Evolutionary conservation across 208 protist species (phyloP).

Genomic region (Acanthamoeba castellanii): DNA sequence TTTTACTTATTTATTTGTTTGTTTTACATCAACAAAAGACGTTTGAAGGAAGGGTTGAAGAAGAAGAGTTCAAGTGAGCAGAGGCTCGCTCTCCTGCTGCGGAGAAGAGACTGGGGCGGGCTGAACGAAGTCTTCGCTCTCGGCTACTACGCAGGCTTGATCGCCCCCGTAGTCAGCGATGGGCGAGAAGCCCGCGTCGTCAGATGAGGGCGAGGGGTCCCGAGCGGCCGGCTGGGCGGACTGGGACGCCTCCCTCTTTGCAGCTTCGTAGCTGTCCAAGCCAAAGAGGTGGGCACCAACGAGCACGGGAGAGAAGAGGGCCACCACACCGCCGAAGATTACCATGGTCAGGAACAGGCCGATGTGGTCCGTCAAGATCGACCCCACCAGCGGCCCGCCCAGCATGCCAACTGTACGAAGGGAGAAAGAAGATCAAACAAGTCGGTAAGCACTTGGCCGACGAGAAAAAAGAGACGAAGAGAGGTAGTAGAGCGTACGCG

Average conservation of each 20-base stretch:
- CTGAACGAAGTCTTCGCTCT: background rate
- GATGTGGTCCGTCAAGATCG: conserved; percentile 5
- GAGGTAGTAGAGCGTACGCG: background rate
- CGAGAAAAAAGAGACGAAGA: background rate
- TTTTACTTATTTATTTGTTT: too few relatives aligned
- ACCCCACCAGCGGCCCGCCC: background rate
- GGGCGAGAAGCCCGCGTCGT: background rate
- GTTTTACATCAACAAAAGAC: background rate
- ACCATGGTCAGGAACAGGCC: conserved; percentile 14
- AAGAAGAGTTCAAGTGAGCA: background rate
- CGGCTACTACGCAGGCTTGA: too few relatives aligned
- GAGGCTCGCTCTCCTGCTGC: background rate
- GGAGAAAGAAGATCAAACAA: too few relatives aligned
- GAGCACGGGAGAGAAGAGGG: background rate
- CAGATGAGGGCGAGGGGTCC: too few relatives aligned
- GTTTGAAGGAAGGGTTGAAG: background rate
- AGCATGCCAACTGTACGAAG: background rate
- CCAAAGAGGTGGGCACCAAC: background rate
- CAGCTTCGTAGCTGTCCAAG: background rate
- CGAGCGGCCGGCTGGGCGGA: background rate
- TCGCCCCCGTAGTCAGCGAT: too few relatives aligned
- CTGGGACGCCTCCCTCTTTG: background rate
- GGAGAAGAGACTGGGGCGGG: background rate
- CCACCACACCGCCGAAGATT: background rate
- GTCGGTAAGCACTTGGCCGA: background rate